Conservation (phyloP, 305 asterid genomes). For the Solanum hybrid region DNA sequence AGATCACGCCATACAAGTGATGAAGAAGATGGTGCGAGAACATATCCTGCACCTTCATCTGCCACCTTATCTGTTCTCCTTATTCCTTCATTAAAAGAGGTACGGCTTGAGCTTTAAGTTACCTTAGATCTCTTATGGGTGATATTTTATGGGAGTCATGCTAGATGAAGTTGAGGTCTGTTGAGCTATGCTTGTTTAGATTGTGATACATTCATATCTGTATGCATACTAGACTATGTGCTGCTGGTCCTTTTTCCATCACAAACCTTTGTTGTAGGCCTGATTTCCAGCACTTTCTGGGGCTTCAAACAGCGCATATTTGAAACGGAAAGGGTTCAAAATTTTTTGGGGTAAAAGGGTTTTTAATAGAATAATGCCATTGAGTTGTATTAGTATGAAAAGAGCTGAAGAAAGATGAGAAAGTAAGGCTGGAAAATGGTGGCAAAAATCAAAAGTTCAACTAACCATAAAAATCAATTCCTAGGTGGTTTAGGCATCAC, state of each 20-base stretch:
- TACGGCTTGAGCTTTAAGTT: conserved; percentile 9
- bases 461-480: neutral
- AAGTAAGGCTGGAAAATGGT: neutral
- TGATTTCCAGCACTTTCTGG: neutral
- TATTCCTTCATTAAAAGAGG: conserved; percentile 83
- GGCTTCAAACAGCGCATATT: neutral
- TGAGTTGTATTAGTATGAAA: neutral
- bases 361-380: neutral
- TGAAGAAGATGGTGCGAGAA: conserved; percentile 58
- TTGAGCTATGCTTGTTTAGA: conserved; percentile 2
- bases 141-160: neutral
- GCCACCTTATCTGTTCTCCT: conserved; percentile 60
- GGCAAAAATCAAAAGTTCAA: neutral
- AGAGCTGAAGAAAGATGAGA: neutral
- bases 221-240: neutral
- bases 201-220: neutral
- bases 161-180: neutral
- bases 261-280: neutral
- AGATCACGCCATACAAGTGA: conserved; percentile 52
- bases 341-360: neutral
- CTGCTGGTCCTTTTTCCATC: neutral
- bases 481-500: neutral
- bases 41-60: conserved; percentile 50
- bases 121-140: neutral
- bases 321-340: neutral